These are phyloP conservation scores for Nicotiana otophora DNA, from an alignment of 257 asterid species.

Conservation along the genomic window DNA sequence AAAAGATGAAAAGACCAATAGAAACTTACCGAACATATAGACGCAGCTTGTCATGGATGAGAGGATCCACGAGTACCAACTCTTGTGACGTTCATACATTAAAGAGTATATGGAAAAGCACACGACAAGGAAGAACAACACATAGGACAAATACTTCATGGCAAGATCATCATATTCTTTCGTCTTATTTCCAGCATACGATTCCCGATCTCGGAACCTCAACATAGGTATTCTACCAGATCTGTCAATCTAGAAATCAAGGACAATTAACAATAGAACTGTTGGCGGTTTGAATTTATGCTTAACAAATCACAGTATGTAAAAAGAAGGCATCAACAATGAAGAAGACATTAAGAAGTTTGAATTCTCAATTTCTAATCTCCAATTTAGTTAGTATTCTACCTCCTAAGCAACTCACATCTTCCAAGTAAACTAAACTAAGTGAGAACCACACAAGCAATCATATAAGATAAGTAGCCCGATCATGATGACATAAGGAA, in stretches of 20 bases:
- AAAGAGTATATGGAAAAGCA: conserved; percentile 83
- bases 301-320: not conserved
- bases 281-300: not conserved
- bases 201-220: conserved; percentile 93
- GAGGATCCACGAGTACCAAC: conserved; percentile 99
- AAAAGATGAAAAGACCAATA: conserved; percentile 6
- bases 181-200: conserved; percentile 90
- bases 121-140: conserved; percentile 67
- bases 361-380: not conserved
- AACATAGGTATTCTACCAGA: conserved; percentile 86
- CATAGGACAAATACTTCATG: conserved; percentile 93
- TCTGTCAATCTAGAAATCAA: conserved; percentile 66
- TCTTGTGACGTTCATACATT: conserved; percentile 89
- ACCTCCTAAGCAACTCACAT: not conserved
- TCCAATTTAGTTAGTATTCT: not conserved
- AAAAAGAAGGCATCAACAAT: not conserved
- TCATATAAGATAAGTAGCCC: not conserved
- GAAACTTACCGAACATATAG: conserved; percentile 88
- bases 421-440: not conserved
- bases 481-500: too few relatives aligned
- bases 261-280: not conserved
- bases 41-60: conserved; percentile 96
- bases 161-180: conserved; percentile 98
- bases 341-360: not conserved
- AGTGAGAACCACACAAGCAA: not conserved